A percentile compares a stretch with the other conserved stretches of the same genome.
phyloP scores from a whole-genome alignment of 2,329 filamentous ascomycete genomes.

The Alternaria solani region DNA sequence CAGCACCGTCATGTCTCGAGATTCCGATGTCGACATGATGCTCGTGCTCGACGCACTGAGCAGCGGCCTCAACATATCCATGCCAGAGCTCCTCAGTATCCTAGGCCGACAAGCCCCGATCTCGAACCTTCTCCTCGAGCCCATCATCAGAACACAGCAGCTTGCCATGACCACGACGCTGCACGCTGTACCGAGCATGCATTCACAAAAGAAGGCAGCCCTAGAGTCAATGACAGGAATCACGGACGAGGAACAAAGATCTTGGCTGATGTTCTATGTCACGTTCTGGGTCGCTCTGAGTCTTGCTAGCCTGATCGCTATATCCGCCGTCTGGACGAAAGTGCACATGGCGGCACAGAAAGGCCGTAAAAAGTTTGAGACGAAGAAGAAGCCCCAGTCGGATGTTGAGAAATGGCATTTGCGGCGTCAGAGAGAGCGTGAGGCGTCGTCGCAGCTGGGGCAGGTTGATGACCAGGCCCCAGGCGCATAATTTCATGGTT shows the following conservation, averaged over 20 bases:
- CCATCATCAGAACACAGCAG: neutral
- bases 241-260: neutral
- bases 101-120: slow-evolving; percentile 10
- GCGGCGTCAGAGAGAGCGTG: slow-evolving; percentile 1
- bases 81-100: slow-evolving; percentile 5
- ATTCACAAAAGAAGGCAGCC: neutral
- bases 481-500: neutral
- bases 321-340: slow-evolving; percentile 5
- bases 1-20: slow-evolving; percentile 1
- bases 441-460: neutral
- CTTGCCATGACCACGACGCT: neutral
- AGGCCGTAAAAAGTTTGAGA: neutral
- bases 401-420: slow-evolving; percentile 9
- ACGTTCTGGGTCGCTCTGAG: slow-evolving; percentile 1
- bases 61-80: slow-evolving; percentile 10
- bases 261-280: neutral
- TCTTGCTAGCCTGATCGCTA: neutral
- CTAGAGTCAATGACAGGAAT: neutral
- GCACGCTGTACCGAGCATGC: neutral
- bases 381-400: slow-evolving; percentile 1
- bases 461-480: neutral
- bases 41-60: slow-evolving; percentile 10
- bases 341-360: slow-evolving; percentile 1
- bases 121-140: slow-evolving; percentile 7
- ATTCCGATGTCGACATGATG: neutral